Percentiles rank a stretch among this genome's conserved stretches.
Conservation (phyloP, 768 basidiomycete genomes). For the Serpula lacrymans region DNA sequence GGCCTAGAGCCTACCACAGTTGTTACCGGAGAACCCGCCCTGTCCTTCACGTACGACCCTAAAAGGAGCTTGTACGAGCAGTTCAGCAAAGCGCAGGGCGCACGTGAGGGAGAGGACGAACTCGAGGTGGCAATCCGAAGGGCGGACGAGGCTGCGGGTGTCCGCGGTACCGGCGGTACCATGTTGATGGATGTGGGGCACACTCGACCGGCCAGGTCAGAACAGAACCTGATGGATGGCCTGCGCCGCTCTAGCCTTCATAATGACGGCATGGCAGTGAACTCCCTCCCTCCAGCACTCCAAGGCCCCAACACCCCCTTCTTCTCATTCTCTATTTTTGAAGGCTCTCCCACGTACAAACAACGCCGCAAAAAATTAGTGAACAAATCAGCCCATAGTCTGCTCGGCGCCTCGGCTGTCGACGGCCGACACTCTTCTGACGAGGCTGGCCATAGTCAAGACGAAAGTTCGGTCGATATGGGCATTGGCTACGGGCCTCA, state of each 20-base stretch:
- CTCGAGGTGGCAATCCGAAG: constrained; percentile 27
- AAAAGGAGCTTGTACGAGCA: constrained; percentile 87
- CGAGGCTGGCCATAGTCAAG: constrained; percentile 16
- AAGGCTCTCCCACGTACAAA: constrained; percentile 87
- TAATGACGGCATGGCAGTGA: constrained; percentile 20
- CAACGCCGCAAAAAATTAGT: constrained; percentile 75
- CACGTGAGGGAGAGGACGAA: constrained; percentile 33
- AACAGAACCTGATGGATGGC: constrained; percentile 7
- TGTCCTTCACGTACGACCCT: constrained; percentile 86
- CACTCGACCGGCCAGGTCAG: constrained; percentile 7
- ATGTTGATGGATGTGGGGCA: constrained; percentile 6
- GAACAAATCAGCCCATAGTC: constrained; percentile 27
- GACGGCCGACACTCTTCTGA: constrained; percentile 23
- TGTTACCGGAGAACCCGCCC: constrained; percentile 75
- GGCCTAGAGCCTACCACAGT: constrained; percentile 82
- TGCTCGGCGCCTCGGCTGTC: constrained; percentile 23
- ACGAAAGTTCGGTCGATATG: constrained; percentile 5
- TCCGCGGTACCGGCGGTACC: constrained; percentile 9
- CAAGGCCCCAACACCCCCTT: constrained; percentile 36
- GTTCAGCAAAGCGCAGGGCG: constrained; percentile 51
- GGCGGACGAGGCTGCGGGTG: constrained; percentile 22
- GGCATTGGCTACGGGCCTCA: constrained; percentile 27
- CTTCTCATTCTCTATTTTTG: constrained; percentile 71
- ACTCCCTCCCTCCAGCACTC: constrained; percentile 12
- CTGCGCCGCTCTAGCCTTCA: constrained; percentile 12